These are phyloP conservation scores for Alternaria atra DNA, from an alignment of 2,329 filamentous ascomycete species.

Conservation along the genomic window DNA sequence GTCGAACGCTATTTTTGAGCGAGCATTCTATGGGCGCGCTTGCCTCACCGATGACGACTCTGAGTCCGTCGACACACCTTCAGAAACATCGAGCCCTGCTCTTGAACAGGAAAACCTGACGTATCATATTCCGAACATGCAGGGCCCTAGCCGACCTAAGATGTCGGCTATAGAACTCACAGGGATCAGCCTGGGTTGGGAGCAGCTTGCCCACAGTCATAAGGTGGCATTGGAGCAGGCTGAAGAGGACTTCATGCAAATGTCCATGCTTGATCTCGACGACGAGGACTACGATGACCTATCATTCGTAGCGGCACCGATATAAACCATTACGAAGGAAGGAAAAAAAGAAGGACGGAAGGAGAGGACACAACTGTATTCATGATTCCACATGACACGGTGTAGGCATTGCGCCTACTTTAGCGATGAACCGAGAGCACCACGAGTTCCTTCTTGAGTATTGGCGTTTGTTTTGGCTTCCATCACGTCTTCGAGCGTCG, in stretches of 20 bases:
- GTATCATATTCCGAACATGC: conserved; percentile 8
- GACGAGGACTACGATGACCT: conserved; percentile 15
- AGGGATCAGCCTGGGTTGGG: conserved; percentile 15
- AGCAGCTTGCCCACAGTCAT: conserved; percentile 11
- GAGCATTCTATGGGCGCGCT: conserved; percentile 2
- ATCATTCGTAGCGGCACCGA: background rate
- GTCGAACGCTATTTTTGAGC: background rate
- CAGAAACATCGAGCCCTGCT: background rate
- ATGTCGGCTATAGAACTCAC: conserved; percentile 18
- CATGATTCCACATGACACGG: background rate
- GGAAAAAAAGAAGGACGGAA: background rate
- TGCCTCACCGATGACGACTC: conserved; percentile 18
- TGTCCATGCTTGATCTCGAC: conserved; percentile 11
- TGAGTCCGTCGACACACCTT: conserved; percentile 3
- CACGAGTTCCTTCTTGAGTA: background rate
- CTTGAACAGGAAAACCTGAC: background rate
- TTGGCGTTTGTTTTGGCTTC: background rate
- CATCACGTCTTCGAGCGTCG: background rate
- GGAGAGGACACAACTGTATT: background rate
- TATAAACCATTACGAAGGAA: background rate
- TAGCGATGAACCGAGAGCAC: background rate
- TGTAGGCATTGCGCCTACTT: background rate
- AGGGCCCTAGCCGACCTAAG: conserved; percentile 13
- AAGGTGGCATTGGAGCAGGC: conserved; percentile 16
- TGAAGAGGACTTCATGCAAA: conserved; percentile 15